Conservation (phyloP, 768 basidiomycete species). For the Rossbeevera mucosa region DNA sequence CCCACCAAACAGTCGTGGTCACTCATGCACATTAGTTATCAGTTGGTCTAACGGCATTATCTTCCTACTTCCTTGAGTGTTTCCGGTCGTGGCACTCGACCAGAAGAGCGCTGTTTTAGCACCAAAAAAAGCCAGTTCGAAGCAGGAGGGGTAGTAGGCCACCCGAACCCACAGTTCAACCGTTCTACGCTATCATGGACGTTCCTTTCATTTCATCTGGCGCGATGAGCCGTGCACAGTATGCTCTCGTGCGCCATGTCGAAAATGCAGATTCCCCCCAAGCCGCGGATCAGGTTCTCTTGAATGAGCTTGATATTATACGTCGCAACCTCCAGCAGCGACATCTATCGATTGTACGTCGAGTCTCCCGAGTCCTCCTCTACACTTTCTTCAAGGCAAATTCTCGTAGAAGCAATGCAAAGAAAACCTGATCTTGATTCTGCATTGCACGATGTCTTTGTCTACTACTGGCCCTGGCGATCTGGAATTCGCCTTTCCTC, state of each 20-base stretch:
- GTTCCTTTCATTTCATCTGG: constrained; percentile 76
- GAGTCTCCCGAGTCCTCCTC: neutral
- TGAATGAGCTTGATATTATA: constrained; percentile 54
- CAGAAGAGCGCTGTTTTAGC: constrained; percentile 16
- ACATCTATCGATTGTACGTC: constrained; percentile 51
- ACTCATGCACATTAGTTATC: neutral
- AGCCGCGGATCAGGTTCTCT: constrained; percentile 57
- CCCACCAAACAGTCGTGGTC: neutral
- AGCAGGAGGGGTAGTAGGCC: neutral
- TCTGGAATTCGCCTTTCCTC: constrained; percentile 67
- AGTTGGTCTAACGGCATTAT: neutral
- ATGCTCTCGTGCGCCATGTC: constrained; percentile 66
- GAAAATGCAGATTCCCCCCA: constrained; percentile 57
- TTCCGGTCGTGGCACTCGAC: constrained; percentile 8
- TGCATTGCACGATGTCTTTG: constrained; percentile 61
- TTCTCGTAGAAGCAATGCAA: constrained; percentile 53
- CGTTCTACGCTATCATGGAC: constrained; percentile 46
- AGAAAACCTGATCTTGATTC: constrained; percentile 61
- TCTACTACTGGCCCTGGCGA: constrained; percentile 39
- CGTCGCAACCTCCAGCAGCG: constrained; percentile 50
- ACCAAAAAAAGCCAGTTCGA: neutral
- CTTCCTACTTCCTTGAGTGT: neutral
- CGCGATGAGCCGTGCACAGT: constrained; percentile 71
- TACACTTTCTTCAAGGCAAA: constrained; percentile 4
- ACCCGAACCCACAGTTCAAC: neutral